phyloP scores from a whole-genome alignment of 305 asterid species.

The Fraxinus nigra region DNA sequence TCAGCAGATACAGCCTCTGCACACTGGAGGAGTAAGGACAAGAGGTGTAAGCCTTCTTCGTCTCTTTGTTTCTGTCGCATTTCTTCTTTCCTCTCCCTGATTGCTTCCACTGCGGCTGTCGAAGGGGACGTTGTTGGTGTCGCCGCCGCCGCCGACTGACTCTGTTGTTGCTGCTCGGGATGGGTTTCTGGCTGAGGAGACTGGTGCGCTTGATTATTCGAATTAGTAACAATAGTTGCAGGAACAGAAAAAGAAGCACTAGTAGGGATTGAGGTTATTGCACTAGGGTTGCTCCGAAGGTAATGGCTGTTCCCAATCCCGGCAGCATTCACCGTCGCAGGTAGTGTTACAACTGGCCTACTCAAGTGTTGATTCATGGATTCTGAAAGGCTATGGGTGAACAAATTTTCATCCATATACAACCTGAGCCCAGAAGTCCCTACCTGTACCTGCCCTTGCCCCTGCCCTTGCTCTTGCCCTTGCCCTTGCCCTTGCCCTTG shows the following conservation, averaged over 20 bases:
- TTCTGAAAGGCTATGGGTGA: slow-evolving; percentile 30
- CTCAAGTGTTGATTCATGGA: slow-evolving; percentile 25
- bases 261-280: neutral
- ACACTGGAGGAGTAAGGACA: slow-evolving; percentile 72
- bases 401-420: slow-evolving; percentile 22
- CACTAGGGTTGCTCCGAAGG: slow-evolving; percentile 17
- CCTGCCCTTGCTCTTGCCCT: no score
- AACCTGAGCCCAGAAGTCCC: slow-evolving; percentile 18
- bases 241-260: slow-evolving; percentile 21
- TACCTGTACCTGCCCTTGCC: neutral
- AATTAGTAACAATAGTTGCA: neutral
- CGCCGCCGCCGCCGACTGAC: slow-evolving; percentile 7
- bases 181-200: slow-evolving; percentile 25
- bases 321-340: slow-evolving; percentile 18
- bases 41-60: slow-evolving; percentile 79
- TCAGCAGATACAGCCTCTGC: slow-evolving; percentile 89
- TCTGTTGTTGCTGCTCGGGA: slow-evolving; percentile 18
- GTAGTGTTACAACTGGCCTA: slow-evolving; percentile 22
- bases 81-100: slow-evolving; percentile 49
- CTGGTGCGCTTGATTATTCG: slow-evolving; percentile 11
- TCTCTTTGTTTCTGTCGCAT: slow-evolving; percentile 59
- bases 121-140: slow-evolving; percentile 23
- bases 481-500: neutral
- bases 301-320: slow-evolving; percentile 22
- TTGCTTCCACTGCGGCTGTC: slow-evolving; percentile 6